Percentiles rank a stretch among this genome's conserved stretches.
These are phyloP conservation scores for Lichtheimia hyalospora DNA, from an alignment of 371 early-diverging fungal species.

Conservation along the genomic window DNA sequence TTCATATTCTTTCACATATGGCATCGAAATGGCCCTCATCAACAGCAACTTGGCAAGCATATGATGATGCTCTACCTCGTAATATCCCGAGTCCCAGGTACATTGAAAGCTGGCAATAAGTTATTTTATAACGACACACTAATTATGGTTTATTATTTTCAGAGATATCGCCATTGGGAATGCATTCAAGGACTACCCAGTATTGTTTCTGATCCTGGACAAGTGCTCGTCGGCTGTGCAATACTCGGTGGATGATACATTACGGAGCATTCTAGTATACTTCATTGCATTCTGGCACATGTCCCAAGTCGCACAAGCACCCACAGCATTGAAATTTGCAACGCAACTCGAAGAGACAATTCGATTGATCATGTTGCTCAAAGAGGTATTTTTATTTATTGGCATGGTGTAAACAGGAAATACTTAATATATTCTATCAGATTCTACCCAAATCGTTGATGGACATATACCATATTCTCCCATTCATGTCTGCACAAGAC, in stretches of 20 bases:
- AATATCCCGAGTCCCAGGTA: slow-evolving; percentile 37
- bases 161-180: slow-evolving; percentile 45
- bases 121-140: not conserved
- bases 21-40: slow-evolving; percentile 29
- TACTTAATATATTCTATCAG: not conserved
- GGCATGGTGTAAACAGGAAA: not conserved
- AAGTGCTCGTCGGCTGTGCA: slow-evolving; percentile 19
- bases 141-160: not conserved
- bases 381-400: not conserved
- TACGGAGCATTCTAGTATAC: slow-evolving; percentile 41
- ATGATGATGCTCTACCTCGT: slow-evolving; percentile 39
- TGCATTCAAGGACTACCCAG: slow-evolving; percentile 49
- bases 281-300: slow-evolving; percentile 53
- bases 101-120: not conserved
- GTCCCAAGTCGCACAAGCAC: slow-evolving; percentile 28
- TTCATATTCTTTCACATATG: slow-evolving; percentile 22
- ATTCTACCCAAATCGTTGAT: slow-evolving; percentile 21
- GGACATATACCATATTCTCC: slow-evolving; percentile 26
- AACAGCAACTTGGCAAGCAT: slow-evolving; percentile 25
- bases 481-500: slow-evolving; percentile 36
- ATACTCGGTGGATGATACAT: slow-evolving; percentile 24
- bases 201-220: slow-evolving; percentile 34
- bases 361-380: slow-evolving; percentile 19
- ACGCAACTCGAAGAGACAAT: slow-evolving; percentile 45
- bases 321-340: slow-evolving; percentile 32